Conservation (phyloP, 139 green algal species). For the Coelastrella sp. region DNA sequence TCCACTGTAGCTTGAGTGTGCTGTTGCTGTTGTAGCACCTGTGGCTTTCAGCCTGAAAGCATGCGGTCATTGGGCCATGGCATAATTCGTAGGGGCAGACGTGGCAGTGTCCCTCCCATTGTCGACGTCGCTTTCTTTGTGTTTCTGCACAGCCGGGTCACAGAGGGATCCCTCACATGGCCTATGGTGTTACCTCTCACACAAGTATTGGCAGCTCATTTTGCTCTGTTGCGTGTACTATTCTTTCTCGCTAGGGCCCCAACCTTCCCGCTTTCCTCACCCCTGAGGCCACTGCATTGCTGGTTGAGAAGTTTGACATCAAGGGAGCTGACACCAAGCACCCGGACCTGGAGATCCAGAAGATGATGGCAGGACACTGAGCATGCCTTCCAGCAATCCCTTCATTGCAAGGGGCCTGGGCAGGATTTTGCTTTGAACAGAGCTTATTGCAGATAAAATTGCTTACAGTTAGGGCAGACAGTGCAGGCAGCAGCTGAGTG, state of each 20-base stretch:
- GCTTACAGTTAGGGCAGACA: background rate
- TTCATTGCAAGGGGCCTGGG: background rate
- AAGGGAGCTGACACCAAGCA: conserved; percentile 69
- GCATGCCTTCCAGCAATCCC: background rate
- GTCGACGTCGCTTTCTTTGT: too few species aligned
- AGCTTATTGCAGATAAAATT: background rate
- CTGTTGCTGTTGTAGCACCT: too few species aligned
- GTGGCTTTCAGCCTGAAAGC: too few species aligned
- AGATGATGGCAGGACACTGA: conserved; percentile 65
- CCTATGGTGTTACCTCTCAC: too few species aligned
- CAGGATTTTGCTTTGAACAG: too few species aligned
- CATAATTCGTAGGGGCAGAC: too few species aligned
- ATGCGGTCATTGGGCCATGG: too few species aligned
- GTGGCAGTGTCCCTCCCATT: too few species aligned
- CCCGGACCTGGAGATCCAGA: conserved; percentile 65
- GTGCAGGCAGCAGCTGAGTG: background rate
- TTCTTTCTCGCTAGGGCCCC: conserved; percentile 51
- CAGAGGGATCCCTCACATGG: too few species aligned
- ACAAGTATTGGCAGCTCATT: too few species aligned
- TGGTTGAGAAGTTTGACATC: conserved; percentile 79
- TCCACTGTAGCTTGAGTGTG: too few species aligned
- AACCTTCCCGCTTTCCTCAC: conserved; percentile 82
- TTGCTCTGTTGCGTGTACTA: background rate
- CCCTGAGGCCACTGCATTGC: conserved; percentile 57
- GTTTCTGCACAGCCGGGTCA: too few species aligned